Evolutionary conservation across 2,329 filamentous ascomycete genomes (phyloP).

Genomic region (Claviceps capensis): DNA sequence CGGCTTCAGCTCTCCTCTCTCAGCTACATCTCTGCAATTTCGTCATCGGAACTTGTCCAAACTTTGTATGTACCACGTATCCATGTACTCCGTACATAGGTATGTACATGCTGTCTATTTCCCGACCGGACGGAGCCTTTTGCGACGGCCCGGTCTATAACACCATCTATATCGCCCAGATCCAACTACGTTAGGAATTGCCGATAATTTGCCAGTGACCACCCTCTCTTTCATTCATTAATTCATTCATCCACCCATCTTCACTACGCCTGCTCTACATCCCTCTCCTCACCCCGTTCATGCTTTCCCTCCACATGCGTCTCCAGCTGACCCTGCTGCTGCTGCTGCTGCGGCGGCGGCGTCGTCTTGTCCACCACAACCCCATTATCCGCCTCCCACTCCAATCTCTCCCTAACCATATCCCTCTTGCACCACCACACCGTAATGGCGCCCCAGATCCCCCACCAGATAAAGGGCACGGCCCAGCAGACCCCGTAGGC

Average conservation of each 20-base stretch:
- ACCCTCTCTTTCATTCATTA: too few relatives aligned
- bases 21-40: too few relatives aligned
- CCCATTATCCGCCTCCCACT: constrained; percentile 18
- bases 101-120: too few relatives aligned
- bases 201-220: too few relatives aligned
- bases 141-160: too few relatives aligned
- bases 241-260: not conserved
- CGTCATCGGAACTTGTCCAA: too few relatives aligned
- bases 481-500: constrained; percentile 26
- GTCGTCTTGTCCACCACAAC: not conserved
- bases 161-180: too few relatives aligned
- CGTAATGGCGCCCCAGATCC: constrained; percentile 21
- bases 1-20: too few relatives aligned
- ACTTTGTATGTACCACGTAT: too few relatives aligned
- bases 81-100: too few relatives aligned
- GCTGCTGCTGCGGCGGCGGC: not conserved
- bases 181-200: too few relatives aligned
- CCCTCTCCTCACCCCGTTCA: not conserved
- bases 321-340: not conserved
- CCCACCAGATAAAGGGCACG: constrained; percentile 25
- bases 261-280: not conserved
- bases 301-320: not conserved
- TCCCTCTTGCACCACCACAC: constrained; percentile 23
- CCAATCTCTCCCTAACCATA: constrained; percentile 23
- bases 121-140: too few relatives aligned